phyloP scores from a whole-genome alignment of 108 stramenopile genomes.

The Cyclostephanos invisitatus region DNA sequence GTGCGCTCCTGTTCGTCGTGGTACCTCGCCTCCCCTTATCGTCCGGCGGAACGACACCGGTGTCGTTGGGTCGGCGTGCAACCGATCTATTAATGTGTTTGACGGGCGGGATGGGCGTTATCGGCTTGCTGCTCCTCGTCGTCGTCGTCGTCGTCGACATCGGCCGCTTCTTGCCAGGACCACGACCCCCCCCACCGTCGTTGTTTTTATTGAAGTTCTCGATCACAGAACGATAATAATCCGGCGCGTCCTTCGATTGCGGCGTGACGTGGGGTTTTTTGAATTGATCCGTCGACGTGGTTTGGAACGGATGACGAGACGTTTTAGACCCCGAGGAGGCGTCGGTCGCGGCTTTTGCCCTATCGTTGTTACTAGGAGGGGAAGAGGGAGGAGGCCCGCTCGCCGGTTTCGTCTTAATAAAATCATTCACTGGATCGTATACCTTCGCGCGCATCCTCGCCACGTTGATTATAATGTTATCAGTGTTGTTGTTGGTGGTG shows the following conservation, averaged over 20 bases:
- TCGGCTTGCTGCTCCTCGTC: too few species aligned
- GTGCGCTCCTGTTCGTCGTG: too few species aligned
- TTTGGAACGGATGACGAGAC: slow-evolving; percentile 17
- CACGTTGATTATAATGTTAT: too few species aligned
- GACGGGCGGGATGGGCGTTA: too few species aligned
- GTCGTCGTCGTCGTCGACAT: too few species aligned
- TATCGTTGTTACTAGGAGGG: not conserved
- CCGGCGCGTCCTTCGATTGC: not conserved
- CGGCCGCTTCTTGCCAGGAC: too few species aligned
- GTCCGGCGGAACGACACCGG: too few species aligned
- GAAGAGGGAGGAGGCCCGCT: not conserved
- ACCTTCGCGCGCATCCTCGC: not conserved
- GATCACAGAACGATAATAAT: not conserved
- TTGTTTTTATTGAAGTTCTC: not conserved
- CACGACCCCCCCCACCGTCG: too few species aligned
- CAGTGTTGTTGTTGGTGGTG: too few species aligned
- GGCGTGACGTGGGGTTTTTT: slow-evolving; percentile 11
- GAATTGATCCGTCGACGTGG: slow-evolving; percentile 20
- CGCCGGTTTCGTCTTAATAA: not conserved
- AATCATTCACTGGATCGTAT: not conserved
- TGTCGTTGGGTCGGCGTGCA: too few species aligned
- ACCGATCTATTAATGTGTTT: too few species aligned
- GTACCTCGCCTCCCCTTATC: too few species aligned
- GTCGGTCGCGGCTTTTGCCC: not conserved
- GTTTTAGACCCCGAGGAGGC: slow-evolving; percentile 1